Evolutionary conservation across 2,329 filamentous ascomycete species (phyloP), one percentile per base, ranked within the genome.

Genomic region (Fusarium sp.): DNA sequence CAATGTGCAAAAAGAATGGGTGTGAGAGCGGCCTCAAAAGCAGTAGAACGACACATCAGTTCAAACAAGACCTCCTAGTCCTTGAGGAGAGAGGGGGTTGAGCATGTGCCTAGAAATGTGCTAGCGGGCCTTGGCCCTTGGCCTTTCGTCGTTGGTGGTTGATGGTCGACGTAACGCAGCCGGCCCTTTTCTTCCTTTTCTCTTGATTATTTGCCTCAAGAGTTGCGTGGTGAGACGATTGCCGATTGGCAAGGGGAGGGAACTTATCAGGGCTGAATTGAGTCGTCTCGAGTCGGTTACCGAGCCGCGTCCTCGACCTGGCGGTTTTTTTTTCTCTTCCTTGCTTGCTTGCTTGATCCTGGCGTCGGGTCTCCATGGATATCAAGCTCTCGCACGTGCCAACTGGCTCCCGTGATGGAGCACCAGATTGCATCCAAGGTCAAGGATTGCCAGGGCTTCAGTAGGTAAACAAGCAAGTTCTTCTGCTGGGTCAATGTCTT

Each of bases 331-430:
- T 71, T 20, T 8, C 20, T 27, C 3, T 32, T 32, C 30, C 30
- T 32, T 30, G 7, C 20, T 45, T 25, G 7, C 45, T 65, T 43
- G 22, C 38, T 25, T 47, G 52, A 68, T 54, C 67, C 57, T 50
- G 57, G 65, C 54, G 43, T 71, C 37, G 59, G 52, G 52, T 33
- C 56, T 65, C 37, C 47, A 64, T 22, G 22, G 22, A 22, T 47
- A 61, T 68, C 74, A 71, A 76, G 73, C 68, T 75, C 72, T 72
- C 66, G 73, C 73, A 78, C 75, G 73, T 77, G 75, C 75, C 75
- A 76, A 66, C 65, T 56, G 30, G 58, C 66, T 60, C 63, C 59
- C 56, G 59, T 68, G 61, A 59, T 58, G 61, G 57, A 52, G 59
- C 45, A 60, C 63, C 54, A 62, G 66, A 60, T 72, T 50, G 25